Evolutionary conservation across 164 flowering plant species (phyloP).

Genomic region (Nelumbo lutea): DNA sequence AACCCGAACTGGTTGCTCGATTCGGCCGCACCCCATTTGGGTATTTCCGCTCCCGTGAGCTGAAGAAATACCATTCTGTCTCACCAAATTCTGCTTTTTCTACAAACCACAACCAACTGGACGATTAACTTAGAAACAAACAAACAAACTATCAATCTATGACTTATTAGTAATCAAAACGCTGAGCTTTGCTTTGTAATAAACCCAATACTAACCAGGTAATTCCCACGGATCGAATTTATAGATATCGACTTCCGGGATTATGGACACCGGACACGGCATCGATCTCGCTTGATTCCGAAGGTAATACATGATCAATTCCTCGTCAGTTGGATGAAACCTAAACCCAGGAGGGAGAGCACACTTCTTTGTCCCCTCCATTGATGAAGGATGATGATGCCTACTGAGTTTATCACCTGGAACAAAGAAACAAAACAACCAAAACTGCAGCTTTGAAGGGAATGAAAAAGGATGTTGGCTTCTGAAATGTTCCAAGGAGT

Average conservation of each 20-base stretch:
- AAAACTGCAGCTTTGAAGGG: conserved; percentile 54
- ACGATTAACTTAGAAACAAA: background rate
- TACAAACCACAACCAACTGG: conserved; percentile 14
- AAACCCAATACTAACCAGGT: conserved; percentile 49
- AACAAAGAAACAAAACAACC: conserved; percentile 21
- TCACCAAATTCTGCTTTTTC: conserved; percentile 66
- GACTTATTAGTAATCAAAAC: too few relatives aligned
- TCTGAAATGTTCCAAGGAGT: background rate
- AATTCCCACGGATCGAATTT: conserved; percentile 92
- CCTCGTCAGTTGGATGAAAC: conserved; percentile 87
- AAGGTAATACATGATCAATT: conserved; percentile 64
- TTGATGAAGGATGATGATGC: background rate
- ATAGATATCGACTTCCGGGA: conserved; percentile 84
- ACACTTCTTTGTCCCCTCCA: conserved; percentile 25
- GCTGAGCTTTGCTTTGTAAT: too few relatives aligned
- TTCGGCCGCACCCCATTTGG: conserved; percentile 81
- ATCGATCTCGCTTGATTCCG: conserved; percentile 53
- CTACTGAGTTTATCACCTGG: background rate
- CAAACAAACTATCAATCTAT: background rate
- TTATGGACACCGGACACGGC: conserved; percentile 69
- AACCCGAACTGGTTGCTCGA: conserved; percentile 60
- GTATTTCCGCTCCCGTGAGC: conserved; percentile 66
- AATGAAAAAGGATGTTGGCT: conserved; percentile 35
- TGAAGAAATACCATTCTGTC: conserved; percentile 75
- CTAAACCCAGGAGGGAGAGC: conserved; percentile 86